These are phyloP conservation scores for Pyricularia grisea DNA, from an alignment of 2,329 filamentous ascomycete genomes.

Conservation along the genomic window DNA sequence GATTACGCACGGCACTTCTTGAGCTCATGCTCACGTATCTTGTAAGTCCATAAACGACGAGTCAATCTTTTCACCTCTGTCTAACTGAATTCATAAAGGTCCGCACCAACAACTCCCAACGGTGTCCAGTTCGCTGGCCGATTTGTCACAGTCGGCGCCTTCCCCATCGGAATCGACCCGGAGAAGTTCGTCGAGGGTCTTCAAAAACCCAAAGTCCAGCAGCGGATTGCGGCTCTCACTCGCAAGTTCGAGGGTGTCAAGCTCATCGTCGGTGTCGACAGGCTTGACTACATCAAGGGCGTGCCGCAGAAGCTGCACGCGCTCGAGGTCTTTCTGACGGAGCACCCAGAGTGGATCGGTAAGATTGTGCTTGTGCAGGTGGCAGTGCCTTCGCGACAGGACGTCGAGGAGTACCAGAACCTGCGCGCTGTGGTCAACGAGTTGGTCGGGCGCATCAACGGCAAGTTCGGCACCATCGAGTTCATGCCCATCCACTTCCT, in stretches of 20 bases:
- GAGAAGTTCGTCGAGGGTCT: constrained; percentile 91
- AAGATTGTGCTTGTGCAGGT: constrained; percentile 96
- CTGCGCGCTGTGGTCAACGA: constrained; percentile 93
- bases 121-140: constrained; percentile 86
- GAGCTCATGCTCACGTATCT: constrained; percentile 89
- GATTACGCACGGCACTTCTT: constrained; percentile 98
- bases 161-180: constrained; percentile 95
- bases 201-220: constrained; percentile 74
- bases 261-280: constrained; percentile 92
- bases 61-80: not conserved
- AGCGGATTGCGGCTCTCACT: constrained; percentile 74
- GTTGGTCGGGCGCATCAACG: constrained; percentile 92
- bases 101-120: constrained; percentile 55
- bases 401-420: constrained; percentile 97
- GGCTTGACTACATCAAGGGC: constrained; percentile 97
- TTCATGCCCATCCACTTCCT: constrained; percentile 99
- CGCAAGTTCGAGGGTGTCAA: constrained; percentile 94
- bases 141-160: constrained; percentile 85
- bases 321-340: constrained; percentile 90
- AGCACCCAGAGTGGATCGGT: constrained; percentile 96
- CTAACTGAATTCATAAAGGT: not conserved
- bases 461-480: constrained; percentile 91
- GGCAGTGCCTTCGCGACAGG: constrained; percentile 86
- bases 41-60: constrained; percentile 40
- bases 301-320: constrained; percentile 96